Evolutionary conservation across 1,139 yeast species (phyloP).

Genomic region (Meyerozyma sp.): DNA sequence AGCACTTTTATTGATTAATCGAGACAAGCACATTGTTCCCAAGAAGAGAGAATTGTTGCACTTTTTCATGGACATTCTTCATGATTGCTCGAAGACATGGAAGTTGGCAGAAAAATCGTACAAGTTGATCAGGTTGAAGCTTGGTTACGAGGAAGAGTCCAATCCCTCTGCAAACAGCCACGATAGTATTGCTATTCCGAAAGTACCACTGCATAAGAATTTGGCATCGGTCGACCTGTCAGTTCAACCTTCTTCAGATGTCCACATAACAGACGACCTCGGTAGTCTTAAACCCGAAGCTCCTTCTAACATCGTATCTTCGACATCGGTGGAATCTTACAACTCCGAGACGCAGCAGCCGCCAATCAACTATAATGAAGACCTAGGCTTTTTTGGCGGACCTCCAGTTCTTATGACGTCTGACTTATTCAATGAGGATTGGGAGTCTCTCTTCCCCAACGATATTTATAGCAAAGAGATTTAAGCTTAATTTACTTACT

Average conservation of each 20-base stretch:
- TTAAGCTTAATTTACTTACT: not conserved
- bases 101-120: conserved; percentile 44
- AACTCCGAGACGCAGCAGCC: conserved; percentile 1
- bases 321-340: not conserved
- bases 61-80: conserved; percentile 34
- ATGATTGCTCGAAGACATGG: conserved; percentile 43
- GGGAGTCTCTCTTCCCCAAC: conserved; percentile 47
- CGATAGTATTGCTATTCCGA: not conserved
- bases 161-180: not conserved
- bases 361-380: conserved; percentile 11
- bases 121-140: conserved; percentile 32
- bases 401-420: conserved; percentile 52
- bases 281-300: not conserved
- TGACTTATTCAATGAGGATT: conserved; percentile 44
- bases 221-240: not conserved
- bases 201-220: not conserved
- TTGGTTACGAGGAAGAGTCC: conserved; percentile 4
- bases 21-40: conserved; percentile 20
- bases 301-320: not conserved
- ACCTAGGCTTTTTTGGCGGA: conserved; percentile 43
- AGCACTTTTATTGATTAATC: conserved; percentile 35
- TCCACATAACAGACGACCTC: not conserved
- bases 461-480: conserved; percentile 16
- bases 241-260: not conserved
- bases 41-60: conserved; percentile 25